Base-by-base conservation (phyloP, 192 early-diverging fungal genomes). In the Lobulomyces angularis region DNA sequence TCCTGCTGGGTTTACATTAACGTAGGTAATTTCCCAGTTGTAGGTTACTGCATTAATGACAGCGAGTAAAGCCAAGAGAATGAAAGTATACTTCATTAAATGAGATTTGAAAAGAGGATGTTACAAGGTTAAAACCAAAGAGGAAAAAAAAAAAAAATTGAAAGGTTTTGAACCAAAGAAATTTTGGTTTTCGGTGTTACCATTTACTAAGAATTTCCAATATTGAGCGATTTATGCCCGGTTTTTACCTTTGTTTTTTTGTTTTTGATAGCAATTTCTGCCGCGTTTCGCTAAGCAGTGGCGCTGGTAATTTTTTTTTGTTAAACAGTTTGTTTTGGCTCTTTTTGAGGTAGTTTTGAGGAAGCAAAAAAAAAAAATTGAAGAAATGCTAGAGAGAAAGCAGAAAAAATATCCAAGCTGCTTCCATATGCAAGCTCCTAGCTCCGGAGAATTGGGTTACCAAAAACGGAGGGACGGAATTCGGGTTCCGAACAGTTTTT, bases 11-110 rank as follows among this genome's bases (percentile, higher is more conserved):
- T 79, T 79, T 2, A 71, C 77, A 12, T 35, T 62, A 25, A 68
- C 62, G 30, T 81, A 81, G 16, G 65, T 69, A 45, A 82, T 70
- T 41, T 82, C 66, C 80, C 80, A 82, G 56, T 80, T 53, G 56
- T 77, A 72, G 11, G 59, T 63, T 27, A 82, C 76, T 27, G 65
- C 60, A 12, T 63, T 71, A 55, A 71, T 73, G 39, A 36, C 8
- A n/a, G 29, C 46, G 41, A 26, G 11, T 12, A 43, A 8, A 8
- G 41, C 26, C n/a, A n/a, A n/a, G n/a, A n/a, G 37, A 38, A 38
- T 8, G 24, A 14, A 18, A 8, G n/a, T 32, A 12, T 12, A 32
- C 12, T 32, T 20, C 8, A 37, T 27, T 30, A 39, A 25, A 58
- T 28, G 36, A 42, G 44, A 31, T 26, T 27, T 45, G 19, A 55